Conservation (phyloP, 2,329 filamentous ascomycete species). For the Pyricularia grisea region DNA sequence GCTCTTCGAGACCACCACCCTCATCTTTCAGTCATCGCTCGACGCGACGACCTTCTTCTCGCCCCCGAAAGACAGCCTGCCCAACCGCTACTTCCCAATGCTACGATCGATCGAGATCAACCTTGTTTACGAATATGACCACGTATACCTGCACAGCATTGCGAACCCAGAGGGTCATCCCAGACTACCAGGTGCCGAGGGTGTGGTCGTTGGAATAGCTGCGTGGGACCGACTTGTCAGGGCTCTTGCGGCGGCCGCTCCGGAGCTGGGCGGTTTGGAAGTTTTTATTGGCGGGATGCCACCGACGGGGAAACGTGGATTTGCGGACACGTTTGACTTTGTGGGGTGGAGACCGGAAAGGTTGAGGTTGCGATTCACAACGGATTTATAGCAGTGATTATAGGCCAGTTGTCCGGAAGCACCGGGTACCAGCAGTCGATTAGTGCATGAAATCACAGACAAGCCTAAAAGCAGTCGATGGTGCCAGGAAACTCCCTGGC, state of each 20-base stretch:
- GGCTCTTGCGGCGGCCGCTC: not conserved
- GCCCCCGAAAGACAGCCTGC: not conserved
- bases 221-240: conserved; percentile 1
- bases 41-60: not conserved
- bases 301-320: not conserved
- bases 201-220: not conserved
- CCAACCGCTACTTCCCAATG: not conserved
- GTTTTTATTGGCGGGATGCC: not conserved
- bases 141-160: not conserved
- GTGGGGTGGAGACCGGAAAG: not conserved
- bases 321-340: not conserved
- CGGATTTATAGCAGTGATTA: not conserved
- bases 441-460: not conserved
- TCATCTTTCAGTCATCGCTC: conserved; percentile 1
- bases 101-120: conserved; percentile 1
- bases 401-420: not conserved
- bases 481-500: not conserved
- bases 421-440: not conserved
- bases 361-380: not conserved
- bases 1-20: conserved; percentile 2
- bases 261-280: not conserved
- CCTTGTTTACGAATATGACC: conserved; percentile 4
- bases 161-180: not conserved
- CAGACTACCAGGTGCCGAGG: not conserved
- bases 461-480: not conserved